Evolutionary conservation across 371 early-diverging fungal species (phyloP), one percentile per base, ranked within the genome.

Genomic region (Smittium mucronatum): DNA sequence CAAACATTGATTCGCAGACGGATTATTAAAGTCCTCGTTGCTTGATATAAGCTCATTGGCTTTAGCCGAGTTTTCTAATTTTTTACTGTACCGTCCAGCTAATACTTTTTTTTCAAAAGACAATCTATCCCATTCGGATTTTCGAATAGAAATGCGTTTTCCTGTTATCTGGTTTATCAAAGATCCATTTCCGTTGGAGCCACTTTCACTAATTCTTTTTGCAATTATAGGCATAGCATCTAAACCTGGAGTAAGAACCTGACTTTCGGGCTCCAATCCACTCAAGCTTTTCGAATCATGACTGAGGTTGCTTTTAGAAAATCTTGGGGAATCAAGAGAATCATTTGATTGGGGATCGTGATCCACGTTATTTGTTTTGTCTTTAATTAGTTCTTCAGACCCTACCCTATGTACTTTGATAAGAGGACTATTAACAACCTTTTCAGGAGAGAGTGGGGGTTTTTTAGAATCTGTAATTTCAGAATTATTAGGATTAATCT

Each of bases 21-120:
- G n/a, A 21, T 47, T 47, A 47, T 47, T 21, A 47, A 47, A 47
- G 11, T 47, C 21, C 5, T 47, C 21, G 5, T 47, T 21, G 21
- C 21, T 21, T 47, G 11, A 11, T 5, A 47, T 11, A 47, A 47
- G 47, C 21, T 47, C 47, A 21, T 21, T 47, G 5, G 47, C 63
- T 30, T 61, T 33, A 5, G 63, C 63, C 5, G 67, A 67, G 29
- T 67, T 67, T 67, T 67, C 67, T 26, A 67, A 28, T 31, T 36
- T 67, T 31, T 31, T 67, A n/a, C 57, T 57, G 28, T 11, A 67
- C 29, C 67, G 34, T 26, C 11, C 8, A 2, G 67, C 67, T 11
- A 67, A 29, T 11, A 36, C 36, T 31, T 57, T 35, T 8, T 67
- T 28, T 36, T 67, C 67, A 21, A 34, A 26, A 21, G 67, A 35